A percentile compares a stretch with the other conserved stretches of the same genome.
phyloP scores from a whole-genome alignment of 768 basidiomycete species.

The Auriscalpium vulgare region DNA sequence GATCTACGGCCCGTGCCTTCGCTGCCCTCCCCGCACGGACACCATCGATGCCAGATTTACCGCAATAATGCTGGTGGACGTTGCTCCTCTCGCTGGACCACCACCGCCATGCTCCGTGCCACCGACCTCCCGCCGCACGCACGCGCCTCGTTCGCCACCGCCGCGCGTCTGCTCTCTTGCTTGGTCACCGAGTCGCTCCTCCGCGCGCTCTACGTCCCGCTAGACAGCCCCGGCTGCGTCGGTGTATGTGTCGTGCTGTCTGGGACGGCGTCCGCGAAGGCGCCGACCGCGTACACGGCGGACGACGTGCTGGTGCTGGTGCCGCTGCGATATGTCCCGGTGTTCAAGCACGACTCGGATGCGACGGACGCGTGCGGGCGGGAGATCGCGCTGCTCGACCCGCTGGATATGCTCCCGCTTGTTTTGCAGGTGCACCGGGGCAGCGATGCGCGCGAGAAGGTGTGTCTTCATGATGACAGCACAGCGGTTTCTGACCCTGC shows the following conservation, averaged over 20 bases:
- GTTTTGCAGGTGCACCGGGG: conserved; percentile 28
- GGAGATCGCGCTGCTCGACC: conserved; percentile 45
- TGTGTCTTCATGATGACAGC: too few species aligned
- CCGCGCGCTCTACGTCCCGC: conserved; percentile 38
- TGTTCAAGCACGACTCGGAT: conserved; percentile 32
- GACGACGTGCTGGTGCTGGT: conserved; percentile 40
- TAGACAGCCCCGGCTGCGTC: conserved; percentile 24
- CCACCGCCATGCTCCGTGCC: not conserved
- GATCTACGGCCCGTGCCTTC: too few species aligned
- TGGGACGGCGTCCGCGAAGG: conserved; percentile 15
- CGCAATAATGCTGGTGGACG: too few species aligned
- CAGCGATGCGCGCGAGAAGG: conserved; percentile 10
- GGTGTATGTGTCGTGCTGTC: conserved; percentile 37
- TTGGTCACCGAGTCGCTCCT: conserved; percentile 50
- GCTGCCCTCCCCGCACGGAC: too few species aligned
- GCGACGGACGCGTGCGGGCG: conserved; percentile 20
- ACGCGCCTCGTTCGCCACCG: conserved; percentile 38
- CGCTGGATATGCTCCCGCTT: conserved; percentile 43
- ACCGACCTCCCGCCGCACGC: too few species aligned
- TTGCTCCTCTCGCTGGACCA: conserved; percentile 4
- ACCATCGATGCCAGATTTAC: too few species aligned
- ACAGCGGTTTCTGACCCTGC: not conserved
- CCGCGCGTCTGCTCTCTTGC: conserved; percentile 45
- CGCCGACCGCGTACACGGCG: conserved; percentile 17
- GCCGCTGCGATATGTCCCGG: conserved; percentile 37